Evolutionary conservation across 306 rosid genomes (phyloP).

Genomic region (Datisca glomerata): DNA sequence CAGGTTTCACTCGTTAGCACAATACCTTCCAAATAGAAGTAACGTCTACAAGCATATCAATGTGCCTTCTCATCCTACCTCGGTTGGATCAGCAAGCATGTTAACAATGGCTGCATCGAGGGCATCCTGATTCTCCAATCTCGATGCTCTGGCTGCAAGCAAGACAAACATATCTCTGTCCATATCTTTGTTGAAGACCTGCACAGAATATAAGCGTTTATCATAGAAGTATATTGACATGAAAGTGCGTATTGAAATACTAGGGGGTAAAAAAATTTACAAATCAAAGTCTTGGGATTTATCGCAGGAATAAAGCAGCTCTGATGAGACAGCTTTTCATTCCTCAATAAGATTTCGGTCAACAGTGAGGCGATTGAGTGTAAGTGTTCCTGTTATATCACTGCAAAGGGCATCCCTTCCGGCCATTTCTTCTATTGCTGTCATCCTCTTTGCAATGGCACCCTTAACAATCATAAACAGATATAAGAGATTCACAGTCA

Average conservation of each 20-base stretch:
- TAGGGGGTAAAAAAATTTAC: no score
- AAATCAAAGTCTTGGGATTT: no score
- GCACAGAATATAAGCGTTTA: conserved; percentile 9
- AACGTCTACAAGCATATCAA: not conserved
- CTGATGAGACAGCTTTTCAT: no score
- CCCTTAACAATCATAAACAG: conserved; percentile 35
- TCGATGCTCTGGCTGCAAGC: conserved; percentile 81
- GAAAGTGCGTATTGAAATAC: no score
- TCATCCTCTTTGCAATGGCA: conserved; percentile 88
- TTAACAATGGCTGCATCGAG: conserved; percentile 66
- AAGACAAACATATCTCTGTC: conserved; percentile 56
- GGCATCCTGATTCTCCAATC: conserved; percentile 81
- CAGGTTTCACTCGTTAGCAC: not conserved
- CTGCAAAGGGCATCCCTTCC: conserved; percentile 94
- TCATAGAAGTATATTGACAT: conserved; percentile 4
- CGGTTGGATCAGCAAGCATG: conserved; percentile 81
- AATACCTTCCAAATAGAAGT: not conserved
- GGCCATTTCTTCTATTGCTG: conserved; percentile 94
- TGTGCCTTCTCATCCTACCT: conserved; percentile 29
- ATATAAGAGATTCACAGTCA: conserved; percentile 6
- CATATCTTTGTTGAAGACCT: conserved; percentile 61
- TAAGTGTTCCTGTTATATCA: conserved; percentile 88
- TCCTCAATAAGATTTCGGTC: conserved; percentile 72
- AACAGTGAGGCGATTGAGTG: conserved; percentile 70
- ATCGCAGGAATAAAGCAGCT: no score